These are phyloP conservation scores for Agarophyton chilense DNA, from an alignment of 23 red algal species.

Conservation along the genomic window DNA sequence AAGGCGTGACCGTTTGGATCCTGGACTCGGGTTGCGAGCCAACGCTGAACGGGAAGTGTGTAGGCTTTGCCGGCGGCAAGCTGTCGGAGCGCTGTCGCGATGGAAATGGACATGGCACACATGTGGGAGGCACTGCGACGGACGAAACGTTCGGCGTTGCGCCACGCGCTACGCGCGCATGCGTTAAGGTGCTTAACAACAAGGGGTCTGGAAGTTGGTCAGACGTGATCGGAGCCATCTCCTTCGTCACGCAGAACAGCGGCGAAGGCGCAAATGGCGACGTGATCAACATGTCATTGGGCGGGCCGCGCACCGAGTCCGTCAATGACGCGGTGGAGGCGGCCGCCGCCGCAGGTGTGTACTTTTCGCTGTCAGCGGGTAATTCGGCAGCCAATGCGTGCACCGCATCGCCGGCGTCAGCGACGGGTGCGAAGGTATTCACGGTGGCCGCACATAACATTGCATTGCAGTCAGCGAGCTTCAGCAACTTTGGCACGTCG, in stretches of 20 bases:
- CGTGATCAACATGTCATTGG: conserved; percentile 39
- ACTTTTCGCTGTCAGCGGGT: background rate
- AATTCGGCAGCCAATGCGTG: conserved; percentile 9
- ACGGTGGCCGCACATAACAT: conserved; percentile 31
- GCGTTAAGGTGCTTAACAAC: conserved; percentile 13
- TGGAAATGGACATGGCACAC: conserved; percentile 23
- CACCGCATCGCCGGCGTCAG: background rate
- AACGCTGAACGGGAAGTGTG: background rate
- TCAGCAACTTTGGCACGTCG: conserved; percentile 24
- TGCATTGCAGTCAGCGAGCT: background rate
- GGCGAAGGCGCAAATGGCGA: background rate
- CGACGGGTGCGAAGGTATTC: background rate
- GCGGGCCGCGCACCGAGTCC: background rate
- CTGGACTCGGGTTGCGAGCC: conserved; percentile 14
- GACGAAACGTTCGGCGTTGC: conserved; percentile 21
- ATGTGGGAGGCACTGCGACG: conserved; percentile 31
- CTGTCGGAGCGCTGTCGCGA: background rate
- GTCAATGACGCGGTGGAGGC: conserved; percentile 12
- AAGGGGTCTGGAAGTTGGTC: background rate
- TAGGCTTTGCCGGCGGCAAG: background rate
- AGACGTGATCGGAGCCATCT: conserved; percentile 7
- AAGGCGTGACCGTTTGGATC: conserved; percentile 23
- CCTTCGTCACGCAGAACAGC: background rate
- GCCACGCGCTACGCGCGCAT: background rate
- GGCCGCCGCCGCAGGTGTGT: background rate